Percentiles rank a stretch among this genome's conserved stretches.
Evolutionary conservation across 208 protist genomes (phyloP).

Genomic region (Leishmania major): DNA sequence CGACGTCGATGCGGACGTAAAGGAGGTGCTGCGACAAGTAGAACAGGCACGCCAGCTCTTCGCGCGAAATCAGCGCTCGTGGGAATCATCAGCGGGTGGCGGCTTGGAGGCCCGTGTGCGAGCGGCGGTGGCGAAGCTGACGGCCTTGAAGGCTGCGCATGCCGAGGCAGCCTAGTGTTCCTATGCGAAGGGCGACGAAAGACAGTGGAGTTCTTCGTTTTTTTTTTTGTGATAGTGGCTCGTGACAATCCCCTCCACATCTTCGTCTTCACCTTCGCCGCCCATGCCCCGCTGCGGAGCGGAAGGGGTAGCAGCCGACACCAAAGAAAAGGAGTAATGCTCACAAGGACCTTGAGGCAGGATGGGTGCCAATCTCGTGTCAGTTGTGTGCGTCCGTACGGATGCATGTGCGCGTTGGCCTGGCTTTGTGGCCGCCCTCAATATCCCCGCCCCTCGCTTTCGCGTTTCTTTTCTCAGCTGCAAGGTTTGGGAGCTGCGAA

Average conservation of each 20-base stretch:
- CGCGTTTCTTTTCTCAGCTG: neutral
- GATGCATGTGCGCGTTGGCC: neutral
- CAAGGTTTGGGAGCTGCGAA: neutral
- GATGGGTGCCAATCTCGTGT: neutral
- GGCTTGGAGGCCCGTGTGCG: slow-evolving; percentile 22
- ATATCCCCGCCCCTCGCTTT: neutral
- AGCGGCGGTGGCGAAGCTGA: slow-evolving; percentile 25
- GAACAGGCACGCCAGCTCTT: slow-evolving; percentile 25
- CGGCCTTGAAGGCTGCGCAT: neutral
- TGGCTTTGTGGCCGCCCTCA: neutral
- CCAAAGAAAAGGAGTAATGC: neutral
- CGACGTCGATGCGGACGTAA: neutral
- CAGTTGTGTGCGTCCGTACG: neutral
- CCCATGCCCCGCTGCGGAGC: neutral
- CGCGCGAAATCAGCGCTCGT: slow-evolving; percentile 10
- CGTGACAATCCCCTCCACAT: neutral
- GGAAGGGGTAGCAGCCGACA: neutral
- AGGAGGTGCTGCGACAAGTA: slow-evolving; percentile 18
- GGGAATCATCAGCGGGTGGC: neutral
- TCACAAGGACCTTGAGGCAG: neutral
- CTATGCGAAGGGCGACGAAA: neutral
- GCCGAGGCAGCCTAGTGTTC: neutral
- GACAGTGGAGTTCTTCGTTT: neutral
- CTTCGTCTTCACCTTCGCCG: neutral
- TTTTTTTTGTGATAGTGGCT: neutral